Conservation (phyloP, 768 basidiomycete genomes). For the Lactifluus pinguis region DNA sequence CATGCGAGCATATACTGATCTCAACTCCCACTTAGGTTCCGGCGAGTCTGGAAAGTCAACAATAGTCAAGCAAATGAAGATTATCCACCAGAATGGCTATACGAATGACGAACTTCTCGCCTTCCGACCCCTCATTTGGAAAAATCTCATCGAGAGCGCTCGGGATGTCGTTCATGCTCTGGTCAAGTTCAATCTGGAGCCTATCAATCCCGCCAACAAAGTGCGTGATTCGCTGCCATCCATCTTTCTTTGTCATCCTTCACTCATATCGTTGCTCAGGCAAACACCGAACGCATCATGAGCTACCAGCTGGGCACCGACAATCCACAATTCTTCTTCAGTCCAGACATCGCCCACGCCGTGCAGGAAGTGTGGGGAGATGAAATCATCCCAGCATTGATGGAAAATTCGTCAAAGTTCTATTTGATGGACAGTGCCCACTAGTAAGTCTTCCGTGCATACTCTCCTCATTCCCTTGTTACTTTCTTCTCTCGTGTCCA, state of each 20-base stretch:
- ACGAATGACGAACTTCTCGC: conserved; percentile 64
- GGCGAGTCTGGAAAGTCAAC: conserved; percentile 94
- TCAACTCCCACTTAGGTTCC: conserved; percentile 48
- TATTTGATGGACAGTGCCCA: conserved; percentile 93
- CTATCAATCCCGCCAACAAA: conserved; percentile 55
- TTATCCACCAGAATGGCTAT: conserved; percentile 92
- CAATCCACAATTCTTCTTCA: conserved; percentile 34
- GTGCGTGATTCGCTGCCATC: conserved; percentile 24
- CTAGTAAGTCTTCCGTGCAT: conserved; percentile 47
- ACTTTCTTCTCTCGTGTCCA: not conserved
- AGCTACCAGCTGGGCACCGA: conserved; percentile 40
- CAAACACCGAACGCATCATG: conserved; percentile 51
- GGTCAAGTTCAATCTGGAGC: conserved; percentile 79
- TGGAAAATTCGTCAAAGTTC: conserved; percentile 64
- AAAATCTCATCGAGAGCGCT: conserved; percentile 82
- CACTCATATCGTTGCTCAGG: conserved; percentile 20
- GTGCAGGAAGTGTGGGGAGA: conserved; percentile 66
- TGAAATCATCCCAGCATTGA: conserved; percentile 41
- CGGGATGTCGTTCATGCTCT: conserved; percentile 80
- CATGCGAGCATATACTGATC: not conserved
- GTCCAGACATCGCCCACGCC: conserved; percentile 59
- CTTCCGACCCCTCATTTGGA: conserved; percentile 72
- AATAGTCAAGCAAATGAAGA: conserved; percentile 99
- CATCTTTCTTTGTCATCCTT: conserved; percentile 18
- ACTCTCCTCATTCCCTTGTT: not conserved